phyloP scores from a whole-genome alignment of 2,329 filamentous ascomycete species.

The Nannizzia gypsea region DNA sequence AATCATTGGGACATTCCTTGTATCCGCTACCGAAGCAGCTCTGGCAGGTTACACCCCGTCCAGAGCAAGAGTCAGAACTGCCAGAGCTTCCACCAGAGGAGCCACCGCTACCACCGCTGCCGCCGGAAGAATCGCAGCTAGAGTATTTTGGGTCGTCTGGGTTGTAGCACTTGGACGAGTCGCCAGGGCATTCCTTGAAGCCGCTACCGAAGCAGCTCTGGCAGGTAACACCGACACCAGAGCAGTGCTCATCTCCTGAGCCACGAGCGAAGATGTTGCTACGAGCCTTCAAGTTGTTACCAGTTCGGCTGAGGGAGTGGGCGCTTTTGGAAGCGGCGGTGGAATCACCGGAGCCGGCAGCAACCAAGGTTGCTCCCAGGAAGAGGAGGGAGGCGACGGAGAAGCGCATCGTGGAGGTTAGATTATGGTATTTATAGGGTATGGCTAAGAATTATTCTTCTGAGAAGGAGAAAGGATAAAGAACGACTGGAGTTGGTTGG shows the following conservation, averaged over 20 bases:
- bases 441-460: neutral
- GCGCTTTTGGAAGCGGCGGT: neutral
- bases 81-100: neutral
- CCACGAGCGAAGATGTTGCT: neutral
- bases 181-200: constrained; percentile 6
- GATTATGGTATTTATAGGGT: neutral
- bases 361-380: neutral
- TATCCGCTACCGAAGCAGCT: constrained; percentile 7
- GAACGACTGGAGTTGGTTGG: neutral
- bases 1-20: constrained; percentile 4
- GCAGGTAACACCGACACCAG: constrained; percentile 1
- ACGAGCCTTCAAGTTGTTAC: constrained; percentile 1
- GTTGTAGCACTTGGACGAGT: constrained; percentile 2
- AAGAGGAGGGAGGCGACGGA: neutral
- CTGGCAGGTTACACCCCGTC: constrained; percentile 3
- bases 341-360: neutral
- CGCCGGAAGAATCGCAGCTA: neutral
- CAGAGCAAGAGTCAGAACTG: constrained; percentile 2
- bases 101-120: neutral
- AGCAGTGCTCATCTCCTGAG: neutral
- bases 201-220: constrained; percentile 6
- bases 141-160: neutral
- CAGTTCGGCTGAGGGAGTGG: neutral
- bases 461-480: neutral
- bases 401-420: neutral